phyloP scores from a whole-genome alignment of 208 protist genomes.

The Leishmania aethiopica region DNA sequence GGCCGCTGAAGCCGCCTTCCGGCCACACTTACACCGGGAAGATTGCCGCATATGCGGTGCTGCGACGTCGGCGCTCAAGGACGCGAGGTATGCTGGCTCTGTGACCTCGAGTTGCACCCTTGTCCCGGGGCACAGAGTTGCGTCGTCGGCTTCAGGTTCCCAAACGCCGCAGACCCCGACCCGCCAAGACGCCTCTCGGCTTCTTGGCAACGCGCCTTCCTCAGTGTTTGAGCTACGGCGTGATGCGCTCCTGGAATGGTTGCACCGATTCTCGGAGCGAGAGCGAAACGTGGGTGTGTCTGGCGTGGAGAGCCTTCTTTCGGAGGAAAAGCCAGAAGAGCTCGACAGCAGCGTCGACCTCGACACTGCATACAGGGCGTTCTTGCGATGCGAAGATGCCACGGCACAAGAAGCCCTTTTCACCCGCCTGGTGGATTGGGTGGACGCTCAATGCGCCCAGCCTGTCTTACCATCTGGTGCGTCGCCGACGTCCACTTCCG shows the following conservation, averaged over 20 bases:
- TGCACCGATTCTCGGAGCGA: neutral
- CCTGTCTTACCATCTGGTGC: neutral
- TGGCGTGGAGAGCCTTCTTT: neutral
- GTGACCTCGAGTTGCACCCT: neutral
- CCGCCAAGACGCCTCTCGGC: neutral
- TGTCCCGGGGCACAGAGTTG: neutral
- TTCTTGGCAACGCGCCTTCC: neutral
- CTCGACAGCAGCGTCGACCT: neutral
- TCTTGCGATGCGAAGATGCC: constrained; percentile 14
- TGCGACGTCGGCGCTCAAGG: neutral
- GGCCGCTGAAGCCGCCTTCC: constrained; percentile 16
- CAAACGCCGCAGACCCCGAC: neutral
- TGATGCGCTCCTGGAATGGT: constrained; percentile 16
- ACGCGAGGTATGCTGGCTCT: neutral
- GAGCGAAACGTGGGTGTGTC: neutral
- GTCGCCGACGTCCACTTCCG: neutral
- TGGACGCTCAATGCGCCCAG: constrained; percentile 20
- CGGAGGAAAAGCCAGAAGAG: neutral
- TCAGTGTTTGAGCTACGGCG: constrained; percentile 17
- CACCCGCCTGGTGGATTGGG: neutral
- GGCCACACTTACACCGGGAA: constrained; percentile 47
- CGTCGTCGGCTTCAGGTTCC: neutral
- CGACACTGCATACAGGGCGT: constrained; percentile 12
- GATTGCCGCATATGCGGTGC: constrained; percentile 47
- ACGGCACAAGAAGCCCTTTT: constrained; percentile 1